Base-by-base conservation (phyloP, 2,329 filamentous ascomycete genomes). In the Chaetomium sp. region DNA sequence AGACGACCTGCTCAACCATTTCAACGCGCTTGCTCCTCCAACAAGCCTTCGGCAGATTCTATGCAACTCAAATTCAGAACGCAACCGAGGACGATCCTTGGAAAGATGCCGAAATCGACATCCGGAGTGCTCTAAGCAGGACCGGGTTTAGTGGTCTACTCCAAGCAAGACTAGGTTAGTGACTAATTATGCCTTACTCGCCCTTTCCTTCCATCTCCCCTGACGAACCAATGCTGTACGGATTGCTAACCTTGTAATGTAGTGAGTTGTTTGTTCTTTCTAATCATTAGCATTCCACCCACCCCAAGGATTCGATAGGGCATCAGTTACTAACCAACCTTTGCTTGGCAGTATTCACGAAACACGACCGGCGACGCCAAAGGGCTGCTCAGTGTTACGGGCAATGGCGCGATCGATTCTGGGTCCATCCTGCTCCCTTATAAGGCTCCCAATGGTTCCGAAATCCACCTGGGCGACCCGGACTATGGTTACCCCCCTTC, bases 1-100 rank as follows among this genome's bases (percentile, higher is more conserved):
- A 91, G 72, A 87, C 87, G 36, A 86, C 84, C 57, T 87, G 85
- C 66, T 77, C 79, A 54, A 86, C 87, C 53, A 86, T 94, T 45
- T 77, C 86, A 6, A 91, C 88, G 0, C 76, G 84, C 57, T 69
- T 86, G 19, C 67, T 86, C 27, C 70, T 87, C 14, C 84, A 87
- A 64, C 55, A 72, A 12, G 75, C 79, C 5, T 68, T 87, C 36
- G 61, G 65, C 51, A 63, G 68, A 9, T 86, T 80, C 64, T 85
- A 81, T 61, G 58, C 64, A 79, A 80, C 37, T 8, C 12, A 35
- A n/a, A 10, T 33, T 19, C 86, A 88, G 64, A 72, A 71, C 33
- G 76, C 79, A 6, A 69, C 69, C 0, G 65, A 70, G 1, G 85
- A 88, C 7, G 55, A 61, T 47, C 48, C 54, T 61, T 96, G 88